A percentile compares a stretch with the other conserved stretches of the same genome.
These are phyloP conservation scores for Suhomyces ambrosiae DNA, from an alignment of 1,139 yeast species.

Conservation along the genomic window DNA sequence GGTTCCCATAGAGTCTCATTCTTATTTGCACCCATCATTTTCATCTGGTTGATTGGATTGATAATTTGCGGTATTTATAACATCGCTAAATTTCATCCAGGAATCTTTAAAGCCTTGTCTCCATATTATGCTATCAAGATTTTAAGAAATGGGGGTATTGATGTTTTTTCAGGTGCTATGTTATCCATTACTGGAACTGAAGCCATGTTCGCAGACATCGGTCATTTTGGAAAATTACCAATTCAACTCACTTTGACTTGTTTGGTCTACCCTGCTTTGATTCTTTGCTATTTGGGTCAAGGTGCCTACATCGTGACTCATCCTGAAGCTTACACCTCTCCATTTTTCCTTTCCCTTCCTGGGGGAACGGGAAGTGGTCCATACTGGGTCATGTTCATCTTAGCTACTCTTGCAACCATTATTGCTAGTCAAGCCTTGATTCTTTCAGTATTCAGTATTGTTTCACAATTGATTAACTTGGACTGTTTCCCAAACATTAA, in stretches of 20 bases:
- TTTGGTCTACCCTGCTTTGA: slow-evolving; percentile 55
- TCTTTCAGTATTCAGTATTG: slow-evolving; percentile 54
- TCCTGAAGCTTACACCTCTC: slow-evolving; percentile 43
- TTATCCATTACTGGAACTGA: slow-evolving; percentile 61
- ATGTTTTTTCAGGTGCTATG: slow-evolving; percentile 53
- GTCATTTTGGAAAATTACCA: slow-evolving; percentile 55
- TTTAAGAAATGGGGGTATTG: slow-evolving; percentile 42
- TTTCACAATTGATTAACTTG: slow-evolving; percentile 52
- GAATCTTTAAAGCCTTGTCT: slow-evolving; percentile 48
- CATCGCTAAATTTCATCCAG: slow-evolving; percentile 44
- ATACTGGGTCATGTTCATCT: slow-evolving; percentile 55
- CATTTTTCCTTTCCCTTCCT: slow-evolving; percentile 54
- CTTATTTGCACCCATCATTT: slow-evolving; percentile 55
- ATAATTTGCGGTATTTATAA: slow-evolving; percentile 50
- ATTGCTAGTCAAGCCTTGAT: slow-evolving; percentile 65
- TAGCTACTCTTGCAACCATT: slow-evolving; percentile 57
- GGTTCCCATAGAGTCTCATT: slow-evolving; percentile 48
- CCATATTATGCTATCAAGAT: slow-evolving; percentile 54
- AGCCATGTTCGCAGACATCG: slow-evolving; percentile 65
- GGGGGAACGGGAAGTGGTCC: slow-evolving; percentile 46
- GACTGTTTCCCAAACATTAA: slow-evolving; percentile 56
- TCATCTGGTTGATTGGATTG: slow-evolving; percentile 51
- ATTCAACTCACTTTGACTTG: slow-evolving; percentile 48
- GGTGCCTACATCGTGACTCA: slow-evolving; percentile 49
- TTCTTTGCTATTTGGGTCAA: slow-evolving; percentile 58